These are phyloP conservation scores for Bifiguratus adelaidae DNA, from an alignment of 192 early-diverging fungal genomes.

Conservation along the genomic window DNA sequence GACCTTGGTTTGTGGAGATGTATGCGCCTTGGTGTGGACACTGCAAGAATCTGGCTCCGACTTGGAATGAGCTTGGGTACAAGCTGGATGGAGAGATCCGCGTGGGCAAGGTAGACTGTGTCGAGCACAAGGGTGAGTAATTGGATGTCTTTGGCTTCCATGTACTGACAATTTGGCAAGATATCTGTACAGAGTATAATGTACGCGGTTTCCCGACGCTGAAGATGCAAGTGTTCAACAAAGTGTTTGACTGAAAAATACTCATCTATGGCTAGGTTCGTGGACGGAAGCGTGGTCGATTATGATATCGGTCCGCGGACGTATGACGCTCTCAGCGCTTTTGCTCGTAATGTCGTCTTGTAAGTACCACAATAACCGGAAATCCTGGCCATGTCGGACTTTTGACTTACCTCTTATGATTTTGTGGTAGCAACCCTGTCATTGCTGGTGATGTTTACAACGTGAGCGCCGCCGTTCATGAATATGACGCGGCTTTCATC, in stretches of 20 bases:
- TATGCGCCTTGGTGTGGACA: slow-evolving; percentile 87
- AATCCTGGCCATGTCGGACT: no score
- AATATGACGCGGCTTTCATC: background rate
- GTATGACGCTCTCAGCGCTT: no score
- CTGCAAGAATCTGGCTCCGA: slow-evolving; percentile 76
- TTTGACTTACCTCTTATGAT: no score
- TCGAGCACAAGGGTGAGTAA: slow-evolving; percentile 29
- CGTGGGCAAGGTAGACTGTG: slow-evolving; percentile 82
- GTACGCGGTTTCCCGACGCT: slow-evolving; percentile 86
- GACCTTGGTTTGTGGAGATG: slow-evolving; percentile 76
- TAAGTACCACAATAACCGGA: no score
- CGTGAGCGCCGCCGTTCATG: background rate
- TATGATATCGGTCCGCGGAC: background rate
- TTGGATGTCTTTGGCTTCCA: background rate
- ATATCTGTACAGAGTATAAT: slow-evolving; percentile 49
- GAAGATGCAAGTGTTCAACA: no score
- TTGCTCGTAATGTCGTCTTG: no score
- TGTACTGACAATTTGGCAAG: background rate
- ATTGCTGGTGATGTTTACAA: slow-evolving; percentile 1
- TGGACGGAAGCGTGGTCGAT: background rate
- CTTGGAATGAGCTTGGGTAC: slow-evolving; percentile 60
- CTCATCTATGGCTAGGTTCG: background rate
- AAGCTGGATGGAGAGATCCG: slow-evolving; percentile 58
- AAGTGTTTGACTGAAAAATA: no score
- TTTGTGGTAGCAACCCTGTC: slow-evolving; percentile 4